Evolutionary conservation across 1,284 basidiomycete genomes (phyloP), one percentile per base, ranked within the genome.

Genomic region (Cystobasidium pallidum): DNA sequence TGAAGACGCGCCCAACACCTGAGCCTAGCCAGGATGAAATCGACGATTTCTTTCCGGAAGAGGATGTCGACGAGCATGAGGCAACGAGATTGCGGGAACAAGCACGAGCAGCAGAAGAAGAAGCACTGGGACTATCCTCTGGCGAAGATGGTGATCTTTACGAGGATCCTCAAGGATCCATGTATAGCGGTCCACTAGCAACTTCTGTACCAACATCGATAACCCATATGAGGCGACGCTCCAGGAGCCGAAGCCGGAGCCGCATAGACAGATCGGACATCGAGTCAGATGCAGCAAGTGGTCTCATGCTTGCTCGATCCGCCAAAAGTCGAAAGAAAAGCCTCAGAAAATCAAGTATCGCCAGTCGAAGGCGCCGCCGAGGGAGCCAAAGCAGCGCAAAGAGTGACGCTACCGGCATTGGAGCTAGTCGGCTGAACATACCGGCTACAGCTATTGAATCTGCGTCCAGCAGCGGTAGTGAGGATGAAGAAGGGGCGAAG

Each of bases 111-210:
- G 57, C n/a, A 34, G 67, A 70, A 26, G 67, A 70, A 19, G 67
- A 61, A 43, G 58, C 43, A 19, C 28, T 61, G 45, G 66, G 28
- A 28, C 10, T 43, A 8, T 70, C 67, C 2, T 59, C 55, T 36
- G 61, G 74, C 45, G 58, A 72, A 4, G 65, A 72, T 13, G 74
- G 74, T 28, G 76, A 77, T 75, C 75, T 78, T 66, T 79, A 77
- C 64, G 78, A 79, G 52, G 77, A 79, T 58, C 77, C 77, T 13
- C 73, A 75, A 34, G 78, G 78, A 2, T 73, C 74, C 11, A 72
- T 79, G 52, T 78, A 75, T 63, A 72, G 75, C 19, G 78, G 78
- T 0, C 77, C 77, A 7, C 75, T 75, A n/a, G 78, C 76, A 0
- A 66, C 70, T 45, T 68, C 66, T 17, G 75, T 78, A 30, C 78